These are phyloP conservation scores for Cordyceps cicadae DNA, from an alignment of 2,329 filamentous ascomycete genomes.

Conservation along the genomic window DNA sequence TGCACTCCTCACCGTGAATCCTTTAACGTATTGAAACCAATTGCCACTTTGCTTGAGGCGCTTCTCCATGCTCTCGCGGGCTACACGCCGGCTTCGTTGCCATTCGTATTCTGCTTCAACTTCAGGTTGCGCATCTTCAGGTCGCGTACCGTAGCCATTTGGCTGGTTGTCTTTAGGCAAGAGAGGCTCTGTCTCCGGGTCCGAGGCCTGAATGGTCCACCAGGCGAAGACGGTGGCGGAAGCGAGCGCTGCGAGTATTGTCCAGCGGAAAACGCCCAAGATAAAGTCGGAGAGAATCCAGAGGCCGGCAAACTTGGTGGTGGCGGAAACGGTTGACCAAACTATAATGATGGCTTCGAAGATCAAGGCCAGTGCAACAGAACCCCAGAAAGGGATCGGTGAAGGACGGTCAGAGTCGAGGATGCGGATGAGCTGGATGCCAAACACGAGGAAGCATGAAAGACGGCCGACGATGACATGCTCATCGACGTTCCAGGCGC, in stretches of 20 bases:
- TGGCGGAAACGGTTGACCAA: neutral
- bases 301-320: neutral
- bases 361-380: conserved; percentile 49
- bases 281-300: conserved; percentile 20
- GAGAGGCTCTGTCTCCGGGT: conserved; percentile 8
- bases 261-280: conserved; percentile 14
- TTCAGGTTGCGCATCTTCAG: conserved; percentile 31
- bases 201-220: neutral
- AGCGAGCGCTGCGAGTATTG: neutral
- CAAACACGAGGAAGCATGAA: conserved; percentile 56
- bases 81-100: conserved; percentile 44
- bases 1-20: conserved; percentile 47
- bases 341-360: conserved; percentile 42
- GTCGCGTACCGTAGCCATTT: conserved; percentile 21
- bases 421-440: conserved; percentile 49
- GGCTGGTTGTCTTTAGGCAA: conserved; percentile 6
- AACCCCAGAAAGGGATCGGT: conserved; percentile 57
- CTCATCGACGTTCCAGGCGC: conserved; percentile 35
- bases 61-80: conserved; percentile 54
- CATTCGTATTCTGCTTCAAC: conserved; percentile 43
- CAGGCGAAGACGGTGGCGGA: neutral
- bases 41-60: conserved; percentile 65
- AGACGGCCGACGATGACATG: conserved; percentile 49
- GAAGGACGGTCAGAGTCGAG: conserved; percentile 41
- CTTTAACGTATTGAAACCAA: conserved; percentile 68